These are phyloP conservation scores for Phytopythium delawarense DNA, from an alignment of 352 stramenopile genomes.

Conservation along the genomic window DNA sequence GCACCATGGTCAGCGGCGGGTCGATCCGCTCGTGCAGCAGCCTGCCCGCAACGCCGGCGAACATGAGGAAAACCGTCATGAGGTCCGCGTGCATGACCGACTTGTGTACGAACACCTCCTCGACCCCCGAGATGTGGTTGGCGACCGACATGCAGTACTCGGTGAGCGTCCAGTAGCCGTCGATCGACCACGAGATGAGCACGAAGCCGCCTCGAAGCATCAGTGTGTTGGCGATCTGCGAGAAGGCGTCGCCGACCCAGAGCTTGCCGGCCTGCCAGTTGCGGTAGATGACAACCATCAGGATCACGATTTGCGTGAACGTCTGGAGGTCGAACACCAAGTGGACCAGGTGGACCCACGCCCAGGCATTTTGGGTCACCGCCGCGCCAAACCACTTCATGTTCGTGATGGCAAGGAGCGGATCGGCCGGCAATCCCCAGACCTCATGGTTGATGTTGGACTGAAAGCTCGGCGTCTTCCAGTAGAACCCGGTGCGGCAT, in stretches of 20 bases:
- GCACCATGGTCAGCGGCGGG: conserved; percentile 6
- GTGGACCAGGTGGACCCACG: conserved; percentile 44
- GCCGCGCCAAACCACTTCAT: conserved; percentile 23
- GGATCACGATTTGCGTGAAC: conserved; percentile 25
- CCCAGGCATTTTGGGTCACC: conserved; percentile 36
- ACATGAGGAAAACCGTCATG: conserved; percentile 13
- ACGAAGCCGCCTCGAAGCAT: conserved; percentile 29
- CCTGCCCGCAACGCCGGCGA: neutral
- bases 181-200: conserved; percentile 33
- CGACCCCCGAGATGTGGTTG: conserved; percentile 17
- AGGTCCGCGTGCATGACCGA: conserved; percentile 35
- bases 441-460: conserved; percentile 37
- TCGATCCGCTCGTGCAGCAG: conserved; percentile 7
- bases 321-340: conserved; percentile 32
- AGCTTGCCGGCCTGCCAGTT: conserved; percentile 28
- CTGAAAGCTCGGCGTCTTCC: conserved; percentile 30
- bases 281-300: conserved; percentile 27
- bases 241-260: conserved; percentile 39
- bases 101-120: conserved; percentile 22
- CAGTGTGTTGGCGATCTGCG: conserved; percentile 29
- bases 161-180: conserved; percentile 37
- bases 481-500: conserved; percentile 32
- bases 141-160: conserved; percentile 39
- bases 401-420: conserved; percentile 16
- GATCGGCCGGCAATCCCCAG: conserved; percentile 18